Evolutionary conservation across 2,329 filamentous ascomycete species (phyloP), one percentile per base, ranked within the genome.

Genomic region (Colletotrichum lupini): DNA sequence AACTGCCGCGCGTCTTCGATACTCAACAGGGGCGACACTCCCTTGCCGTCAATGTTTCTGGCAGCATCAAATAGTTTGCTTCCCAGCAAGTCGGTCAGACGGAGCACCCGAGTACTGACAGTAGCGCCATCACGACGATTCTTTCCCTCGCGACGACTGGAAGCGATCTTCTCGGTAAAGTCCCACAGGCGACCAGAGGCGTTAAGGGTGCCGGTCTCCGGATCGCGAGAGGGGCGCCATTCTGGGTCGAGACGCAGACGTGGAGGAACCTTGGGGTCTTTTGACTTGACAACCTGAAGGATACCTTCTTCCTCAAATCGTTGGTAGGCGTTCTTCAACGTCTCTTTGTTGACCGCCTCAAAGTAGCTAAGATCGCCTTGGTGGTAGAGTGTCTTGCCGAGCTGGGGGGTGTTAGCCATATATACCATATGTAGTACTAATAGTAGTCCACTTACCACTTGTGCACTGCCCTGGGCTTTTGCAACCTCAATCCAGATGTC

Each of bases 321-420:
- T 49, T 91, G 88, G 82, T 96, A 98, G 0, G 95, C 93, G 82
- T 99, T 99, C 80, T 97, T 97, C 69, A 99, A 89, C 0, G 95
- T 97, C 82, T 99, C 96, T 78, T 98, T 98, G 86, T 99, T 99
- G 76, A 99, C 96, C 3, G 97, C 95, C 84, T 99, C 97, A 77
- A 98, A 98, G 84, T 99, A 99, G 35, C 93, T 95, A 11, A 99
- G 90, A 79, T 99, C 97, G 68, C 97, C 97, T 85, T 99, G 96
- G 81, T 99, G 96, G 80, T 98, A 99, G 1, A 99, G 88, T 0
- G 97, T 98, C 84, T 99, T 98, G 67, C 97, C 97, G 35, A 98
- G 90, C 90, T 96, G 77, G 68, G 11, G 9, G 52, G 16, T 26
- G 59, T 80, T 78, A 81, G 76, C 63, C 5, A 16, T 22, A 4